Evolutionary conservation across 169 alveolate species (phyloP).

Genomic region (Plasmodium blacklocki): DNA sequence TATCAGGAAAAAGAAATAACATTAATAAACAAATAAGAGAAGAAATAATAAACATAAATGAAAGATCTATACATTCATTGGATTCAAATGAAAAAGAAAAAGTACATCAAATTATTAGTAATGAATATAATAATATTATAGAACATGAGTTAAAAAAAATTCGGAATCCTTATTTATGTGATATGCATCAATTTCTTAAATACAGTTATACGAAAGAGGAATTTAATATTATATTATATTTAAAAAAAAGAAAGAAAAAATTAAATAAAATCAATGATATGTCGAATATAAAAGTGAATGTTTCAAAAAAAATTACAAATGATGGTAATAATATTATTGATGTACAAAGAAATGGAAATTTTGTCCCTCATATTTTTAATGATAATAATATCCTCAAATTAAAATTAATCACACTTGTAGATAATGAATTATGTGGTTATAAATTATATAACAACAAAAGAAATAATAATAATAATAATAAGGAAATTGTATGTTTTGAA

Average conservation of each 20-base stretch:
- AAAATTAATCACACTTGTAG: conserved; percentile 43
- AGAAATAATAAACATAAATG: neutral
- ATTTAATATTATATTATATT: conserved; percentile 49
- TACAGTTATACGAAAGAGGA: conserved; percentile 42
- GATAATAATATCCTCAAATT: conserved; percentile 15
- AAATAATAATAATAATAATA: neutral
- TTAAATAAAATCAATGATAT: neutral
- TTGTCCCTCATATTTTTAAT: conserved; percentile 20
- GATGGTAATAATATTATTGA: neutral
- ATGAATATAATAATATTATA: conserved; percentile 48
- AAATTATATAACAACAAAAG: neutral
- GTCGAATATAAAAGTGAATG: neutral
- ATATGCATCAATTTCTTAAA: neutral
- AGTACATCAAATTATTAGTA: conserved; percentile 30
- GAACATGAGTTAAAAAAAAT: conserved; percentile 34
- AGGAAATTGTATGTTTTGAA: no score
- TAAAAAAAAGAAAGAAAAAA: conserved; percentile 53
- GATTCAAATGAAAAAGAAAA: conserved; percentile 54
- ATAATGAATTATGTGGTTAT: conserved; percentile 37
- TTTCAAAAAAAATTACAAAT: conserved; percentile 1
- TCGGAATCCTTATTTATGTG: neutral
- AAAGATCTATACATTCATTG: conserved; percentile 12
- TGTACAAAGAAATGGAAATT: neutral
- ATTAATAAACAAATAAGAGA: conserved; percentile 39
- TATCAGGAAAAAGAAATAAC: conserved; percentile 21